A percentile compares a stretch with the other conserved stretches of the same genome.
Evolutionary conservation across 2,329 filamentous ascomycete species (phyloP).

Genomic region (Microdochium bolleyi): DNA sequence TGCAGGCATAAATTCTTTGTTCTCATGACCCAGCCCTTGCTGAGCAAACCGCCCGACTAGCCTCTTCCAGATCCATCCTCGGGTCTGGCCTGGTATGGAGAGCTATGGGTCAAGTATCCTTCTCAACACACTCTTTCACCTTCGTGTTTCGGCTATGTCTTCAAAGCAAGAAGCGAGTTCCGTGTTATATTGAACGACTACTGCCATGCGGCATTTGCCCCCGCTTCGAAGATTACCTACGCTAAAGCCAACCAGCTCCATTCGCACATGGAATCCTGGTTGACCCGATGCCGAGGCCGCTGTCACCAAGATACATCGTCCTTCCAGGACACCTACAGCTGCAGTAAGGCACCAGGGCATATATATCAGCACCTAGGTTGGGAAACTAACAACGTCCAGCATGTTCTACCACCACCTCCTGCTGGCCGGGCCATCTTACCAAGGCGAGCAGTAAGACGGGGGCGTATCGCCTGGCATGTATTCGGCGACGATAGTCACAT

Average conservation of each 20-base stretch:
- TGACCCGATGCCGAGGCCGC: constrained; percentile 12
- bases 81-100: constrained; percentile 21
- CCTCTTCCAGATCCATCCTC: constrained; percentile 18
- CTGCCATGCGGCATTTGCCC: constrained; percentile 2
- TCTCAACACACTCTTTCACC: constrained; percentile 10
- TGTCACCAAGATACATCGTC: constrained; percentile 19
- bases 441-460: neutral
- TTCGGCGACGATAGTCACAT: neutral
- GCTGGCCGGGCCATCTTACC: no score
- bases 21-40: constrained; percentile 15
- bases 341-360: constrained; percentile 21
- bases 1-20: no score
- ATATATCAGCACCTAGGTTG: neutral
- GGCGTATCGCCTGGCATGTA: neutral
- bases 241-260: constrained; percentile 11
- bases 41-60: constrained; percentile 19
- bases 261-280: constrained; percentile 17
- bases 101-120: constrained; percentile 27
- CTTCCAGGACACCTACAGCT: constrained; percentile 25
- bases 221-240: constrained; percentile 2
- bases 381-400: neutral
- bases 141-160: constrained; percentile 16
- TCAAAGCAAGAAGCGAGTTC: constrained; percentile 18
- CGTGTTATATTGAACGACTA: constrained; percentile 26
- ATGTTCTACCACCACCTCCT: neutral